A percentile compares a stretch with the other conserved stretches of the same genome.
Conservation (phyloP, 2,329 filamentous ascomycete genomes). For the Epichloe festucae region DNA sequence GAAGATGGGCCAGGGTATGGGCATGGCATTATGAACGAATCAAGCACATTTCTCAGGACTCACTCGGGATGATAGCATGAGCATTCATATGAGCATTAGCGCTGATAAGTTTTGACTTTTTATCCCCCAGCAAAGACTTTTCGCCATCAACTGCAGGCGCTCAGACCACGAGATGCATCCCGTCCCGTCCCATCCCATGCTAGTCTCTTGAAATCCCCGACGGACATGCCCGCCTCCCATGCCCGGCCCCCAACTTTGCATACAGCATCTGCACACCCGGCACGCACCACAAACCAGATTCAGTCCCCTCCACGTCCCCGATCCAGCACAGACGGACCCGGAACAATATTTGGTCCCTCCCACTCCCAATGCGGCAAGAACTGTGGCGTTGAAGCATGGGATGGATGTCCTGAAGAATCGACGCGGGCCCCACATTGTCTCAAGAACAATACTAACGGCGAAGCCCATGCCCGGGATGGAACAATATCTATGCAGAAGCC, state of each 20-base stretch:
- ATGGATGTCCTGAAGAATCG: neutral
- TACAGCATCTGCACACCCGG: too few species aligned
- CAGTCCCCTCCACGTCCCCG: too few species aligned
- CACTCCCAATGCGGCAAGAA: too few species aligned
- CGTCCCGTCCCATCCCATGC: neutral
- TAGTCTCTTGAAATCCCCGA: neutral
- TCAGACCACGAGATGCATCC: too few species aligned
- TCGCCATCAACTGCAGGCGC: too few species aligned
- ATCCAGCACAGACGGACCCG: too few species aligned
- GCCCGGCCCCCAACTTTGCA: neutral
- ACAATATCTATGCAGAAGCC: conserved; percentile 15
- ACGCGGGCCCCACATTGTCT: conserved; percentile 7
- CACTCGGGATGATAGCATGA: neutral
- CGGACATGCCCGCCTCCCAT: neutral
- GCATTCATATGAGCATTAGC: neutral
- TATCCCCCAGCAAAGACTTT: too few species aligned
- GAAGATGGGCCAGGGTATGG: conserved; percentile 69
- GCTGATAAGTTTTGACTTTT: neutral
- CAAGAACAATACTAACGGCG: conserved; percentile 22
- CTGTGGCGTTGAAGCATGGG: too few species aligned
- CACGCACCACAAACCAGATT: too few species aligned
- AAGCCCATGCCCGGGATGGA: conserved; percentile 16
- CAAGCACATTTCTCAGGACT: too few species aligned
- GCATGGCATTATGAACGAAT: conserved; percentile 30
- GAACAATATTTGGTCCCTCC: too few species aligned